Evolutionary conservation across 306 rosid species (phyloP).

Genomic region (Cicer yamashitae): DNA sequence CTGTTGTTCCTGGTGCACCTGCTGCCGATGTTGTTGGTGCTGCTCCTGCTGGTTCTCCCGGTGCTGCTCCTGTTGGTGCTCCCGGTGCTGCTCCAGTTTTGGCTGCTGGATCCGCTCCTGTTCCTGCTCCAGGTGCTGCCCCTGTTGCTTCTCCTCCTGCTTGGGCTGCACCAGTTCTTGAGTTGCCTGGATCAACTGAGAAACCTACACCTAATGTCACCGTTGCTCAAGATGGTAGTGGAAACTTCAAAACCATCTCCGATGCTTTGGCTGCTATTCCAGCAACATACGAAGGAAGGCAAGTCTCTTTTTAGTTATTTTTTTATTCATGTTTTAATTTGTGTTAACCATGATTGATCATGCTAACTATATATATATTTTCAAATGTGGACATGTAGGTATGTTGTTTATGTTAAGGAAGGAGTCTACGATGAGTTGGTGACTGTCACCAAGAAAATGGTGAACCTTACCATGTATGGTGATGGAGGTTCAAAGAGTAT

Average conservation of each 20-base stretch:
- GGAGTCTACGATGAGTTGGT: slow-evolving; percentile 79
- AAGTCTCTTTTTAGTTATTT: neutral
- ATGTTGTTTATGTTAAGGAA: slow-evolving; percentile 75
- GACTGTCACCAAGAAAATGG: slow-evolving; percentile 61
- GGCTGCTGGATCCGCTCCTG: slow-evolving; percentile 45
- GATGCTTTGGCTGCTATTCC: slow-evolving; percentile 78
- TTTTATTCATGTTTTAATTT: neutral
- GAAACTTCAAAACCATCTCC: slow-evolving; percentile 69
- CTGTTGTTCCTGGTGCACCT: neutral
- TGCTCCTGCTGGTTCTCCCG: neutral
- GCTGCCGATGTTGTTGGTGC: neutral
- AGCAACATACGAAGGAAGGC: slow-evolving; percentile 67
- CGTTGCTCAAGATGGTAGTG: slow-evolving; percentile 80
- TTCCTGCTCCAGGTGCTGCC: neutral
- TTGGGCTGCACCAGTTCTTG: slow-evolving; percentile 53
- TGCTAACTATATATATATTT: neutral
- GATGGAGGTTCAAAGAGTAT: slow-evolving; percentile 81
- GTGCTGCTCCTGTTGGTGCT: neutral
- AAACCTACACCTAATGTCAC: slow-evolving; percentile 76
- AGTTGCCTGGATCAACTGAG: slow-evolving; percentile 45
- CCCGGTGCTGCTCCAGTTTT: neutral
- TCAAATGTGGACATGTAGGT: slow-evolving; percentile 52
- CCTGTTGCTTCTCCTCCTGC: slow-evolving; percentile 43
- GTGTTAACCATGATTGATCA: neutral
- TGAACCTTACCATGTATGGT: slow-evolving; percentile 74